Percentiles rank a stretch among this genome's conserved stretches.
These are phyloP conservation scores for Spathaspora sp. DNA, from an alignment of 805 yeast species.

Conservation along the genomic window DNA sequence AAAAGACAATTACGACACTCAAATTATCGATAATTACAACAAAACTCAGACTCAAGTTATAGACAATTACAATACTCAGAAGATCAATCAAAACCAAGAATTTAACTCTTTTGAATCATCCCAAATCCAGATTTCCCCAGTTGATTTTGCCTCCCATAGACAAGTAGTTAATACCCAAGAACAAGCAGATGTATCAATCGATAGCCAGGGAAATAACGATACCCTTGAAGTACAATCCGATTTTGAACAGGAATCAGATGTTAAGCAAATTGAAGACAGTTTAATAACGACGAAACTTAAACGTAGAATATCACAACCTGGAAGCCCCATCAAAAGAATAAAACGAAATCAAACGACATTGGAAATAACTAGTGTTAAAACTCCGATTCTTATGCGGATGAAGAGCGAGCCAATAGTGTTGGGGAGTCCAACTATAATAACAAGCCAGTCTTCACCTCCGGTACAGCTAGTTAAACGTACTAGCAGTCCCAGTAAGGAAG, in stretches of 20 bases:
- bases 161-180: slow-evolving; percentile 32
- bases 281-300: slow-evolving; percentile 15
- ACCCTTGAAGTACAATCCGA: slow-evolving; percentile 11
- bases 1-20: neutral
- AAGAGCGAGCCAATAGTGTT: neutral
- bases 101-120: neutral
- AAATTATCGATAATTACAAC: neutral
- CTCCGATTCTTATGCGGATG: neutral
- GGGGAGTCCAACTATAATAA: neutral
- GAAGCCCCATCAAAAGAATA: neutral
- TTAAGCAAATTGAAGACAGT: slow-evolving; percentile 7
- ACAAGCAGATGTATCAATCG: slow-evolving; percentile 7
- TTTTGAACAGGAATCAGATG: slow-evolving; percentile 12
- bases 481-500: neutral
- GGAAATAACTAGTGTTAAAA: neutral
- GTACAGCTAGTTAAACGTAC: neutral
- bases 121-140: neutral
- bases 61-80: neutral
- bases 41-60: slow-evolving; percentile 5
- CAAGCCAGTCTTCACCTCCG: neutral
- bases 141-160: slow-evolving; percentile 15
- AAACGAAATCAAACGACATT: neutral
- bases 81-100: neutral
- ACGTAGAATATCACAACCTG: neutral
- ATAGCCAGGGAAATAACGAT: slow-evolving; percentile 1